Base-by-base conservation (phyloP, 331 rosid species). In the Phaseolus coccineus region DNA sequence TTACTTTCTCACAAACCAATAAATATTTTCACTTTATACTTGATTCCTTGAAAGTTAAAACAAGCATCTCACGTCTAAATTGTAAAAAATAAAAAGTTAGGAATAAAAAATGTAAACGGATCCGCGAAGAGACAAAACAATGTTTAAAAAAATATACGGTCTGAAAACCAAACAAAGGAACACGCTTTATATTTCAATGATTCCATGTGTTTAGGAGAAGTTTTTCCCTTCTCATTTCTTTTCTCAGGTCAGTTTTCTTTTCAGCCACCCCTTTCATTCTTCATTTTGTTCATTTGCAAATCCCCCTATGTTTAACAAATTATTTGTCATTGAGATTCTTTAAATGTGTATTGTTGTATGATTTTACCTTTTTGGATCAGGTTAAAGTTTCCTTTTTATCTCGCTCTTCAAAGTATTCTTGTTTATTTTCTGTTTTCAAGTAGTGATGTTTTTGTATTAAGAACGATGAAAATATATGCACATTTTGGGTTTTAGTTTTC, bases 301-400 rank as follows among this genome's bases (percentile, higher is more conserved):
- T 19, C 22, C 22, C 22, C 22, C 22, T 19, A 19, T 19, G 22
- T 19, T 19, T 22, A 53, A 40, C 68, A 12, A 28, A 50, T 35
- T 24, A 24, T 76, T 76, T 40, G 42, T 46, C 37, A 27, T 25
- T 69, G 27, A 13, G 51, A 58, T 58, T 64, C 59, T 22, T 27
- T 4, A 65, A 52, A 52, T 35, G 68, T 59, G 67, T 51, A 50
- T 56, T 37, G 0, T 25, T 4, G 5, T 50, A 67, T 69, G 77
- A 72, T 48, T 68, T 52, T 58, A 8, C 27, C 67, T 82, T 77
- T 53, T 16, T 6, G 14, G 70, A 71, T 71, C 79, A 42, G 42
- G 40, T 53, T 82, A 55, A 65, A 64, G 13, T 44, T 55, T 72
- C 19, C 9, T 72, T 72, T 82, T 77, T 81, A 81, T 69, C 13